Conservation (phyloP, 768 basidiomycete species). For the Amanita subjunquillea region DNA sequence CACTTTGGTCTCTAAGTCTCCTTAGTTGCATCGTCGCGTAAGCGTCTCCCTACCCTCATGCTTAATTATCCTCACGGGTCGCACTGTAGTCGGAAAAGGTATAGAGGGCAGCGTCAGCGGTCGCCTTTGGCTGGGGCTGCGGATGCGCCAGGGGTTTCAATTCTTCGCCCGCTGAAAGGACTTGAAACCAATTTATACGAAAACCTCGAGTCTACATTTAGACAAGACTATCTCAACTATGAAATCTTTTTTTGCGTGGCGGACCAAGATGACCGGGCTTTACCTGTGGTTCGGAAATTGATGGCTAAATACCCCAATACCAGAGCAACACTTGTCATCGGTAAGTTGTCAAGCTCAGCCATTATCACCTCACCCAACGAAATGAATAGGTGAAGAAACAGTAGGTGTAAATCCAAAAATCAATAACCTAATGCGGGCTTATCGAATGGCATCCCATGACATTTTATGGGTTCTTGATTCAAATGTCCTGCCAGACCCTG, state of each 20-base stretch:
- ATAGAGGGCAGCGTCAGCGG: conserved; percentile 49
- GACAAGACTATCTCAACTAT: conserved; percentile 83
- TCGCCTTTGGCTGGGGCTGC: conserved; percentile 43
- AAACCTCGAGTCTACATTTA: conserved; percentile 89
- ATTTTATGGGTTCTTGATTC: conserved; percentile 97
- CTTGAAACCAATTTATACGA: conserved; percentile 93
- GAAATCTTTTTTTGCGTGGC: conserved; percentile 90
- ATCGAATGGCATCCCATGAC: conserved; percentile 71
- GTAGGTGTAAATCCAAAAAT: conserved; percentile 98
- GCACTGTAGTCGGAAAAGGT: conserved; percentile 56
- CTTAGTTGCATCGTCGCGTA: conserved; percentile 66
- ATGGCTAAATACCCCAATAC: conserved; percentile 71
- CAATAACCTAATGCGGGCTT: conserved; percentile 88
- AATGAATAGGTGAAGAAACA: conserved; percentile 54
- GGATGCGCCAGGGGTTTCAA: conserved; percentile 81
- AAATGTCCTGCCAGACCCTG: conserved; percentile 72
- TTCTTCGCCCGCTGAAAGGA: conserved; percentile 90
- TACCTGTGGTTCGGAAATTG: conserved; percentile 72
- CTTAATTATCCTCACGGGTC: not conserved
- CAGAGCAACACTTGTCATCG: conserved; percentile 63
- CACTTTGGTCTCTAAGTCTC: conserved; percentile 55
- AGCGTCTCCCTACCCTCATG: conserved; percentile 17
- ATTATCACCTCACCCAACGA: conserved; percentile 2
- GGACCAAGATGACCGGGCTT: conserved; percentile 79
- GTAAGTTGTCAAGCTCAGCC: conserved; percentile 28